Conservation (phyloP, 192 early-diverging fungal species). For the Dissophora globulifera region DNA sequence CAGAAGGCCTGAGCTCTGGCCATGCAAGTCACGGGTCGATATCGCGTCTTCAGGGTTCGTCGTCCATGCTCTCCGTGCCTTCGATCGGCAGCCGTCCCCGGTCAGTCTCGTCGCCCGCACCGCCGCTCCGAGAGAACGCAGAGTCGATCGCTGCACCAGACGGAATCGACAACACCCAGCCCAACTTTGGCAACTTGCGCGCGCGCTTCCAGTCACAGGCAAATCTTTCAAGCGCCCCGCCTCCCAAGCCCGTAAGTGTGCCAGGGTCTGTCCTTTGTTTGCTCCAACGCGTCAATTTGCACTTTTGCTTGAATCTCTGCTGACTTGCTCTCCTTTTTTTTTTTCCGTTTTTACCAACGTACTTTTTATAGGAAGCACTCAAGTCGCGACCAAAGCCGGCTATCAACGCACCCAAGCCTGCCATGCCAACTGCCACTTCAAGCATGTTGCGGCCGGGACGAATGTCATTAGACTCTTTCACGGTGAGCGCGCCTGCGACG, state of each 20-base stretch:
- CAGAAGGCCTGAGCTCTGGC: not conserved
- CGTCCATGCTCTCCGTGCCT: not conserved
- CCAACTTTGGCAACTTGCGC: slow-evolving; percentile 43
- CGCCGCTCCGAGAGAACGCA: slow-evolving; percentile 6
- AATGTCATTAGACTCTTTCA: slow-evolving; percentile 27
- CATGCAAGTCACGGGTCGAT: slow-evolving; percentile 12
- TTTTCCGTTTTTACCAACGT: not conserved
- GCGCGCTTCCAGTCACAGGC: slow-evolving; percentile 49
- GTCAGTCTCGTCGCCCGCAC: slow-evolving; percentile 37
- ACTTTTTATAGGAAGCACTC: slow-evolving; percentile 16
- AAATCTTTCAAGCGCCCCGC: slow-evolving; percentile 4
- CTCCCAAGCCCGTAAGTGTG: slow-evolving; percentile 23
- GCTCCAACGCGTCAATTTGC: too few relatives aligned
- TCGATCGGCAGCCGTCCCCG: slow-evolving; percentile 15
- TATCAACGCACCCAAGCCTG: slow-evolving; percentile 19
- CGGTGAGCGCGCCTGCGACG: not conserved
- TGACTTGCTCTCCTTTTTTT: too few relatives aligned
- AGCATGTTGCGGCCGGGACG: not conserved
- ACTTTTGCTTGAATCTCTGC: too few relatives aligned
- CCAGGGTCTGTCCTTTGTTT: too few relatives aligned
- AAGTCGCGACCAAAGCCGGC: slow-evolving; percentile 21
- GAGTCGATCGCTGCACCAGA: not conserved
- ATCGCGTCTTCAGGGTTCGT: not conserved
- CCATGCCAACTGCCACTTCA: not conserved
- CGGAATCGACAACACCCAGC: slow-evolving; percentile 38